Percentiles rank a stretch among this genome's conserved stretches.
phyloP scores from a whole-genome alignment of 345 rosid species.

The Syzygium jambos region DNA sequence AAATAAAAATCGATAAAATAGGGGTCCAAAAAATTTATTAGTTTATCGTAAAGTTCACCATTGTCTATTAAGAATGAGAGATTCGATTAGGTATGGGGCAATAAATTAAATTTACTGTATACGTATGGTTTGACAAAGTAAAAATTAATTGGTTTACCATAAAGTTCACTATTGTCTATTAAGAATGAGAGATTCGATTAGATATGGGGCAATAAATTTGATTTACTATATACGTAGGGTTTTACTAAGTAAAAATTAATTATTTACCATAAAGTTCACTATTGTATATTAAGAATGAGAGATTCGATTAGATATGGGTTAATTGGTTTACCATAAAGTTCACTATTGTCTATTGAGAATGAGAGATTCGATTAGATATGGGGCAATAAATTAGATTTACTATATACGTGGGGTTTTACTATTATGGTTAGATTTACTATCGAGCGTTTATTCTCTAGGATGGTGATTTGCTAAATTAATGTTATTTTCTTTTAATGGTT shows the following conservation, averaged over 20 bases:
- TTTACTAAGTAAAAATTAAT: not conserved
- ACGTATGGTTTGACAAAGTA: no score
- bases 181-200: no score
- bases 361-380: not conserved
- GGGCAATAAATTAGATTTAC: not conserved
- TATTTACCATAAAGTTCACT: not conserved
- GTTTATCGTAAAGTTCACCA: not conserved
- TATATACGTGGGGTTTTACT: not conserved
- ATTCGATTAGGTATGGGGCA: not conserved
- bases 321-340: not conserved
- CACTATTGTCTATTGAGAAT: not conserved
- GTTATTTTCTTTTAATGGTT: not conserved
- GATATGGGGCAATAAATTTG: no score
- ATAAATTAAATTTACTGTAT: not conserved
- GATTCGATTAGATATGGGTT: no score
- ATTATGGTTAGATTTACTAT: not conserved
- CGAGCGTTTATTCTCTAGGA: not conserved
- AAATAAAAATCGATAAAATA: no score
- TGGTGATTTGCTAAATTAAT: not conserved
- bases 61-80: not conserved
- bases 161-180: not conserved
- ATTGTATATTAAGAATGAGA: not conserved
- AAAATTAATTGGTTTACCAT: not conserved
- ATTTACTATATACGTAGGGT: not conserved
- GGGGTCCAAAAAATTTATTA: not conserved